Base-by-base conservation (phyloP, 495 filamentous ascomycete species). In the Pseudoneurospora amorphoporcata region DNA sequence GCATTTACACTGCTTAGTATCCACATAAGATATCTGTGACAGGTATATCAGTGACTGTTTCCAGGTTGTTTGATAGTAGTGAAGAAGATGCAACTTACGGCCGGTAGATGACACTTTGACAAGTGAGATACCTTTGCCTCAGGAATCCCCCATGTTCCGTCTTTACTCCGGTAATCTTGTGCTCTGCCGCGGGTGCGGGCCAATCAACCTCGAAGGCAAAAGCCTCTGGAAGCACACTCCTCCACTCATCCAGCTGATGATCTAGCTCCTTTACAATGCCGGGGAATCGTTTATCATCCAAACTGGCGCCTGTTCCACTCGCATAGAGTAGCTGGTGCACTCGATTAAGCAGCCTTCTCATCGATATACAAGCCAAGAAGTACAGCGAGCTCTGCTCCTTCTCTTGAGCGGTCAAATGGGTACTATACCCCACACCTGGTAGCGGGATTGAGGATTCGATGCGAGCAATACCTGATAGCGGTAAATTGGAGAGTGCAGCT, bases 41-140 rank as follows among this genome's bases (percentile, higher is more conserved):
- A 10, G 14, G 40, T 8, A 7, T 32, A 17, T 17, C 23, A 19
- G 68, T 23, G 19, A 17, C 9, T 2, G 19, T 9, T 23, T 58
- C 47, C 10, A 9, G 4, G 47, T 6, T 14, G 47, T 23, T 32
- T 35, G 53, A 61, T 61, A 6, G 2, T 16, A 53, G 45, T 14
- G 7, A 69, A 37, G 35, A n/a, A 8, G 37, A 23, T 43, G 39
- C n/a, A 71, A 72, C 75, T 75, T 58, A 86, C 40, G 83, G 84
- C 8, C 84, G 72, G 71, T 84, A 84, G 17, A 86, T 84, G 3
- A 86, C 83, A 39, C 83, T 85, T 71, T 79, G 81, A 65, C 83
- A 86, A 5, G 83, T 80, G 9, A 86, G 73, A 75, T 86, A 86
- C 35, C 83, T 74, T 74, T 86, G 83, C 32, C 83, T 77, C 23